Evolutionary conservation across 2,329 filamentous ascomycete genomes (phyloP).

Genomic region (Colletotrichum melonis): DNA sequence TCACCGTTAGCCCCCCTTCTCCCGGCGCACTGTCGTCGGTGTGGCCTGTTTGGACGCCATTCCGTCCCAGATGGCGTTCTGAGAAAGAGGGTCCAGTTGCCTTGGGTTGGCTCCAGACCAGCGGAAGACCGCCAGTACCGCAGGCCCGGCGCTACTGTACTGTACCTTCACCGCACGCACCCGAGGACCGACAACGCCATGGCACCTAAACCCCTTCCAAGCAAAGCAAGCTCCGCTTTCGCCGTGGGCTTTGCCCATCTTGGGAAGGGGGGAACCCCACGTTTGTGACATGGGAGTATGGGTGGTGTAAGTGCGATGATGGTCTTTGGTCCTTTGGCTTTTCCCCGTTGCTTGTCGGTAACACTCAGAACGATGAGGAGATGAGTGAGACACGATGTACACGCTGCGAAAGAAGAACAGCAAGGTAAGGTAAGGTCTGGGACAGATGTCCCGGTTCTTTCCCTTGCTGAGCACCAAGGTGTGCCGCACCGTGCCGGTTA

Average conservation of each 20-base stretch:
- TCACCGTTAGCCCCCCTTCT: background rate
- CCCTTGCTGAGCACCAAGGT: background rate
- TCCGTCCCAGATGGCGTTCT: slow-evolving; percentile 7
- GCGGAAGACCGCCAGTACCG: background rate
- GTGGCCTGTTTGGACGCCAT: slow-evolving; percentile 9
- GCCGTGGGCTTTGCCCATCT: background rate
- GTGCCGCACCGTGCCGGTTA: background rate
- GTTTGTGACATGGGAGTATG: background rate
- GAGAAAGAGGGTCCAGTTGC: background rate
- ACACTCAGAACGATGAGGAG: background rate
- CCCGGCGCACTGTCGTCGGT: background rate
- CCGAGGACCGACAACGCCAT: background rate
- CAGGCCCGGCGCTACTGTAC: slow-evolving; percentile 1
- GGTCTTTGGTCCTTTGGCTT: background rate
- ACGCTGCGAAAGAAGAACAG: too few species aligned
- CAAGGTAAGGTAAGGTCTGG: too few species aligned
- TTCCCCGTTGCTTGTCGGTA: background rate
- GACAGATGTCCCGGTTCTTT: background rate
- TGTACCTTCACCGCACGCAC: background rate
- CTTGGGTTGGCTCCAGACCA: background rate
- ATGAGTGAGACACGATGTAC: background rate
- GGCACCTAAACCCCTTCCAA: background rate
- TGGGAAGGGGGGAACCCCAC: background rate
- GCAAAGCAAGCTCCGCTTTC: background rate
- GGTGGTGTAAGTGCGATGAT: background rate